These are phyloP conservation scores for Anisodus acutangulus DNA, from an alignment of 257 asterid genomes.

Conservation along the genomic window DNA sequence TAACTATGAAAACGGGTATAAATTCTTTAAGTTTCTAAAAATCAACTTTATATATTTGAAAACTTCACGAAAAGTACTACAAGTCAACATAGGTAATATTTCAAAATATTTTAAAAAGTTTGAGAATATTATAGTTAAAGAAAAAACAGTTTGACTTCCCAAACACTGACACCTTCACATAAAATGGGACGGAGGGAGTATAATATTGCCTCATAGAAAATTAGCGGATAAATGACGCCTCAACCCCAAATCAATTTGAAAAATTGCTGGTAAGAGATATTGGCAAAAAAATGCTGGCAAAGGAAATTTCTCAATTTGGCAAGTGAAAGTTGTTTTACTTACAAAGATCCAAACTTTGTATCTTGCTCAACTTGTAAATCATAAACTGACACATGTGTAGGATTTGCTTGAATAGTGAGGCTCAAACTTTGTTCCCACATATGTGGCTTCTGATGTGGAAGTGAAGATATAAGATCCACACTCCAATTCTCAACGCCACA, in stretches of 20 bases:
- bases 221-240: background rate
- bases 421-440: conserved; percentile 95
- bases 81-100: too few species aligned
- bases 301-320: background rate
- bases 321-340: conserved; percentile 38
- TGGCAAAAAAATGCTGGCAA: background rate
- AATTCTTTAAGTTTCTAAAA: too few species aligned
- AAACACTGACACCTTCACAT: too few species aligned
- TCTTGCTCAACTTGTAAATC: conserved; percentile 90
- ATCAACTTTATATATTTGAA: too few species aligned
- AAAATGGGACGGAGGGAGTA: too few species aligned
- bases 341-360: conserved; percentile 85
- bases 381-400: conserved; percentile 87
- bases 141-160: too few species aligned
- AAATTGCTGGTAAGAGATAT: background rate
- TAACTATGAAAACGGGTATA: too few species aligned
- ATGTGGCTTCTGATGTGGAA: conserved; percentile 70
- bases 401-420: conserved; percentile 62
- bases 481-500: conserved; percentile 86
- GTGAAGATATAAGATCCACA: conserved; percentile 87
- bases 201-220: background rate
- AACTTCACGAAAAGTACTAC: too few species aligned
- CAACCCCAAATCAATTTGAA: background rate
- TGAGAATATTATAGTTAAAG: too few species aligned
- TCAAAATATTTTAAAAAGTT: too few species aligned